phyloP scores from a whole-genome alignment of 2,329 filamentous ascomycete genomes.

The Chalara sp. region DNA sequence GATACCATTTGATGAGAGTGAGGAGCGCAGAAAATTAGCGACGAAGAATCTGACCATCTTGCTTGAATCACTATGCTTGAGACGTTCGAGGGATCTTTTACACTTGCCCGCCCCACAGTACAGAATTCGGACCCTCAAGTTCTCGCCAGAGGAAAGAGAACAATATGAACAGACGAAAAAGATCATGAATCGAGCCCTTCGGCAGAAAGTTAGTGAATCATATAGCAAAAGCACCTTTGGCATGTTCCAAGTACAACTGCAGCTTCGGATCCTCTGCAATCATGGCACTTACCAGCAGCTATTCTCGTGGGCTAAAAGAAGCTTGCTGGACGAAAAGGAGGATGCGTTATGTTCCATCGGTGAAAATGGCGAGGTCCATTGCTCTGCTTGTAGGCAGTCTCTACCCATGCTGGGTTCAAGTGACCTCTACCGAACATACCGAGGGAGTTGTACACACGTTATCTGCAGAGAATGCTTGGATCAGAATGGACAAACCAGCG shows the following conservation, averaged over 20 bases:
- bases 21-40: conserved; percentile 21
- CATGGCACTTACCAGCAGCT: conserved; percentile 41
- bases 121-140: conserved; percentile 20
- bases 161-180: conserved; percentile 31
- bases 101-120: conserved; percentile 25
- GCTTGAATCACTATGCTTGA: conserved; percentile 33
- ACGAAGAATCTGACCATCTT: conserved; percentile 27
- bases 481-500: conserved; percentile 13
- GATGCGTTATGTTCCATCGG: conserved; percentile 15
- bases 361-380: conserved; percentile 17
- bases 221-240: conserved; percentile 33
- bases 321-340: conserved; percentile 29
- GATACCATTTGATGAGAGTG: conserved; percentile 9
- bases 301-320: conserved; percentile 35
- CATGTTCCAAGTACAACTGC: conserved; percentile 39
- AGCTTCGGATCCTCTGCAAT: conserved; percentile 42
- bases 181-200: conserved; percentile 32
- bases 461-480: conserved; percentile 30
- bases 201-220: conserved; percentile 29
- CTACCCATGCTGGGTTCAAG: conserved; percentile 18
- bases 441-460: conserved; percentile 25
- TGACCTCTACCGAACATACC: conserved; percentile 18
- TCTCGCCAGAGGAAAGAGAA: conserved; percentile 24
- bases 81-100: conserved; percentile 34
- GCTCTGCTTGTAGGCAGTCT: conserved; percentile 25